Evolutionary conservation across 345 rosid species (phyloP), one percentile per base, ranked within the genome.

Genomic region (Gossypium australe): DNA sequence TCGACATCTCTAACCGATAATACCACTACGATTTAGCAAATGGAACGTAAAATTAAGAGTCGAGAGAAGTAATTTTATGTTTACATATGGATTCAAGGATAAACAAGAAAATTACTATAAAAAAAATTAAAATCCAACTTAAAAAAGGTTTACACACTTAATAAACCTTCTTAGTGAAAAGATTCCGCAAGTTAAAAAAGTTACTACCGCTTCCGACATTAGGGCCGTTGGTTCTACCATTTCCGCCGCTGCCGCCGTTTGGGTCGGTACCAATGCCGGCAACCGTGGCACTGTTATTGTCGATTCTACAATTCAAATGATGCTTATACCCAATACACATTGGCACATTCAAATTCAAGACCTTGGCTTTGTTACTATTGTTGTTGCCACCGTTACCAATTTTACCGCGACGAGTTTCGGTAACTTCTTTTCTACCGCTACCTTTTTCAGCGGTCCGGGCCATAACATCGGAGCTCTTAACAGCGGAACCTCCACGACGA

Each of bases 91-190:
- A 64, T 64, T 10, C 41, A 70, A 27, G 55, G 34, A 43, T 72
- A 16, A 60, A 14, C 48, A 29, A 29, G 17, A 34, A 27, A 29
- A 29, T 27, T 27, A 52, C 12, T 43, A 4, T 0, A 16, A 17
- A 10, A 43, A 24, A 47, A 24, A 47, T 47, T 47, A 53, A 29
- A 29, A 29, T 66, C n/a, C 55, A 22, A 12, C 45, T 56, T 12
- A 20, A 34, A 62, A 64, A 11, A 14, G 48, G 70, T 51, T 64
- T 18, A 71, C 52, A 71, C 62, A 7, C 67, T 84, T 76, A 86
- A 82, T 87, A 83, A 74, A 90, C 92, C 76, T 88, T 92, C 82
- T 86, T 92, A 56, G 84, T 24, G 71, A 92, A 94, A 52, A 91
- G 85, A 88, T 85, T 86, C 7, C 97, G 92, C 22, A 93, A 74